phyloP scores from a whole-genome alignment of 331 rosid genomes.

The Arachis monticola region DNA sequence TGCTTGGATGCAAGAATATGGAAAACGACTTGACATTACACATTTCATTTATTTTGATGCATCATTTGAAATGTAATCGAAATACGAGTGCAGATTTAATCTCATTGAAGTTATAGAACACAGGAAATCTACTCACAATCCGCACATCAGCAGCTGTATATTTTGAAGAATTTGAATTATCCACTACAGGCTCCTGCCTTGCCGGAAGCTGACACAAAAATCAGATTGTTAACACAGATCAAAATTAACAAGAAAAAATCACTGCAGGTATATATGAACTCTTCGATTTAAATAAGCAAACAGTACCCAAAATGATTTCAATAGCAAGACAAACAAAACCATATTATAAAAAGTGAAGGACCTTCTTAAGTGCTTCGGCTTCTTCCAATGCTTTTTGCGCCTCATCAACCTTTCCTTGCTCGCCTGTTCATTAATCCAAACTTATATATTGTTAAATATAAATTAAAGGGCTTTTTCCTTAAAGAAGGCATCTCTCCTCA shows the following conservation, averaged over 20 bases:
- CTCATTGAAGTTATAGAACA: slow-evolving; percentile 17
- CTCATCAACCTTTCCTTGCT: slow-evolving; percentile 98
- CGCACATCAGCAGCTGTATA: slow-evolving; percentile 98
- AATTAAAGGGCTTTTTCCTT: background rate
- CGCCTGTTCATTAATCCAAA: slow-evolving; percentile 67
- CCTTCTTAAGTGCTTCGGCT: slow-evolving; percentile 99
- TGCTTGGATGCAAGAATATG: too few species aligned
- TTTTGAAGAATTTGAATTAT: slow-evolving; percentile 88
- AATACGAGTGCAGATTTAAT: slow-evolving; percentile 16
- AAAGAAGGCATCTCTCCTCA: background rate
- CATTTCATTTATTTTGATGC: background rate
- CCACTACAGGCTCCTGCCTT: slow-evolving; percentile 86
- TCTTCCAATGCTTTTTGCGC: slow-evolving; percentile 98
- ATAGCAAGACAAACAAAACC: slow-evolving; percentile 8
- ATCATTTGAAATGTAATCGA: background rate
- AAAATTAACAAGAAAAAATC: background rate
- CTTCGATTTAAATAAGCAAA: too few species aligned
- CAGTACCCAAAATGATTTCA: too few species aligned
- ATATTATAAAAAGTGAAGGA: slow-evolving; percentile 41
- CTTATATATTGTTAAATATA: slow-evolving; percentile 27
- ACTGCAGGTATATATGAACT: too few species aligned
- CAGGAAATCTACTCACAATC: slow-evolving; percentile 70
- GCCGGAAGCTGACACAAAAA: slow-evolving; percentile 72
- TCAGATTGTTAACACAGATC: slow-evolving; percentile 23
- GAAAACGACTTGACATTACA: background rate